Conservation (phyloP, 202 grass and related monocot genomes). For the Digitaria exilis region DNA sequence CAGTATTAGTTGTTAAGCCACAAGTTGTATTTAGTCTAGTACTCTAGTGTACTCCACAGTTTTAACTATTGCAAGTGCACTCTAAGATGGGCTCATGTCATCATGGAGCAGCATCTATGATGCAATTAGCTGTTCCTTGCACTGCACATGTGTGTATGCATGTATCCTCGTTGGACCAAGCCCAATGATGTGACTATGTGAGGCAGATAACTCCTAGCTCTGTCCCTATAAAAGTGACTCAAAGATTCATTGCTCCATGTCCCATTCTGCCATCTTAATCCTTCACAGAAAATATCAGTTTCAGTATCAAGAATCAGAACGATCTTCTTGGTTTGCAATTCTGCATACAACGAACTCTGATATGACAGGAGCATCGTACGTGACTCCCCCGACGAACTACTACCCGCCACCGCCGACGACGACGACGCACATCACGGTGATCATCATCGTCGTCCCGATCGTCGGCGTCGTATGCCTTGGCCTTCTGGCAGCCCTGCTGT, state of each 20-base stretch:
- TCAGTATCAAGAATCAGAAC: conserved; percentile 15
- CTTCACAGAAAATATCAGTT: not conserved
- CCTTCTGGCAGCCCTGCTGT: conserved; percentile 30
- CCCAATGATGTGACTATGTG: too few relatives aligned
- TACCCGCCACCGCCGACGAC: not conserved
- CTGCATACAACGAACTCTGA: not conserved
- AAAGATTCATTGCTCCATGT: not conserved
- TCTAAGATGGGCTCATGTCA: not conserved
- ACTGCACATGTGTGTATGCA: conserved; percentile 30
- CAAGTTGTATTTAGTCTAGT: not conserved
- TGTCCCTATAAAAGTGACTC: conserved; percentile 15
- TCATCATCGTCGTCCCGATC: conserved; percentile 45
- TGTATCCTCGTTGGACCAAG: conserved; percentile 27
- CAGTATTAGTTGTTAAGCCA: not conserved
- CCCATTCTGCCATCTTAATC: not conserved
- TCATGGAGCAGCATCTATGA: not conserved
- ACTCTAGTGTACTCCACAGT: not conserved
- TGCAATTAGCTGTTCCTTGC: not conserved
- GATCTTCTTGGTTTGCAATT: not conserved
- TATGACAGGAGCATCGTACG: conserved; percentile 7
- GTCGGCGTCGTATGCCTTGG: conserved; percentile 35
- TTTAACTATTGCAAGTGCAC: not conserved
- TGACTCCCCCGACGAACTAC: not conserved
- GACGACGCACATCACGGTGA: conserved; percentile 21
- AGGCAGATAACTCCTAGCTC: not conserved